Percentiles rank a stretch among this genome's conserved stretches.
Conservation (phyloP, 75 land plant species). For the Isoetes taiwanensis region DNA sequence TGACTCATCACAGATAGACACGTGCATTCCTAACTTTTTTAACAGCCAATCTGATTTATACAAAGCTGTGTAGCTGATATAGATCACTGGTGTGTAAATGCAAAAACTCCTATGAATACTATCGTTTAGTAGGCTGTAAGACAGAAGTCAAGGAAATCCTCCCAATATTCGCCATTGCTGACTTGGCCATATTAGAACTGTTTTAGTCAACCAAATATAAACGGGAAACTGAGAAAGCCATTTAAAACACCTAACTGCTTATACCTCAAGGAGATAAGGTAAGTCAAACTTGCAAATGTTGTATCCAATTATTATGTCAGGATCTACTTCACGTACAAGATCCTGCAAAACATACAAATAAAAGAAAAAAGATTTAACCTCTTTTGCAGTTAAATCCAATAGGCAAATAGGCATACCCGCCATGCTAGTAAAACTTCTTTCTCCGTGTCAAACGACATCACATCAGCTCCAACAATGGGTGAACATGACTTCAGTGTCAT, state of each 20-base stretch:
- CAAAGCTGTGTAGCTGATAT: no score
- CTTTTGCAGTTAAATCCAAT: not conserved
- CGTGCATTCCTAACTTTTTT: no score
- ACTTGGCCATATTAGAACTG: no score
- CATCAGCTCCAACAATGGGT: constrained; percentile 98
- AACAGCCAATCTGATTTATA: no score
- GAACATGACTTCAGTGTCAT: constrained; percentile 96
- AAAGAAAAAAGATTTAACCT: not conserved
- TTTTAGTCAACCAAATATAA: no score
- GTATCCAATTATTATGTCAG: constrained; percentile 93
- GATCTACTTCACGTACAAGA: constrained; percentile 77
- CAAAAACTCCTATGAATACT: no score
- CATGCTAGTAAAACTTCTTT: constrained; percentile 87
- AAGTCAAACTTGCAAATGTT: constrained; percentile 98
- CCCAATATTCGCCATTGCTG: no score
- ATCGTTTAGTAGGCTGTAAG: no score
- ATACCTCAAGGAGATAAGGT: constrained; percentile 92
- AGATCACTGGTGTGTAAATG: no score
- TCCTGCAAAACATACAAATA: constrained; percentile 37
- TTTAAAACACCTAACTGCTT: no score
- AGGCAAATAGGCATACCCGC: constrained; percentile 66
- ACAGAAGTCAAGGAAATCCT: no score
- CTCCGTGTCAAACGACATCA: constrained; percentile 90
- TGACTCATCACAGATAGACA: no score
- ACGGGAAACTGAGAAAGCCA: not conserved